Evolutionary conservation across 371 early-diverging fungal genomes (phyloP), one percentile per base, ranked within the genome.

Genomic region (Choanephora cucurbitarum): DNA sequence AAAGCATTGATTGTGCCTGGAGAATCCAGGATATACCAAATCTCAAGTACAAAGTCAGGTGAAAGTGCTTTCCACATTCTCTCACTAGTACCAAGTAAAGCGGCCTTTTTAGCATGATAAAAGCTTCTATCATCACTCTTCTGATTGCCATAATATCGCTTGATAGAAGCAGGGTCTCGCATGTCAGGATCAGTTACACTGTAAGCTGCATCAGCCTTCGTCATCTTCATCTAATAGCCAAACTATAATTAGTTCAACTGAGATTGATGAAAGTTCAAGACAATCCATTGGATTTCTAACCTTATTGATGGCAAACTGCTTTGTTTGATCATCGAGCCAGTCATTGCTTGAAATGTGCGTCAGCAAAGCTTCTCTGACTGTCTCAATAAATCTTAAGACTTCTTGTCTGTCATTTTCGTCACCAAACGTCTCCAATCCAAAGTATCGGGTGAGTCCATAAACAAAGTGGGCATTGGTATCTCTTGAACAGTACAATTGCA

Each of bases 1-100:
- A 79, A 84, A 7, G 84, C 85, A 57, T 86, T 85, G 41, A 82
- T 83, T 4, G 64, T 76, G n/a, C n/a, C 24, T 69, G 76, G 7
- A 81, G 79, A 34, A 52, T 54, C 79, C 77, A 77, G 5, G 56
- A 47, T 81, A 19, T 6, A 9, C 83, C 28, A 28, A 7, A 28
- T 28, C 7, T 3, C 7, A 7, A 5, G 5, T 5, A 40, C 64
- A 57, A 9, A 45, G 45, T 51, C 60, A 63, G 48, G 85, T 75
- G 10, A 74, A 71, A 0, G 72, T 69, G 8, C 66, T 67, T 24
- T 66, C 64, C 1, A 65, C 37, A 39, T 67, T 56, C 4, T 65
- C 28, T 67, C 69, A 68, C 39, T 24, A 44, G 8, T 65, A 49
- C 18, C 65, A 15, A 11, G 64, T 7, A 28, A 28, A 7, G 28